Evolutionary conservation across 148 eudicot genomes (phyloP).

Genomic region (Amaranthus palmeri): DNA sequence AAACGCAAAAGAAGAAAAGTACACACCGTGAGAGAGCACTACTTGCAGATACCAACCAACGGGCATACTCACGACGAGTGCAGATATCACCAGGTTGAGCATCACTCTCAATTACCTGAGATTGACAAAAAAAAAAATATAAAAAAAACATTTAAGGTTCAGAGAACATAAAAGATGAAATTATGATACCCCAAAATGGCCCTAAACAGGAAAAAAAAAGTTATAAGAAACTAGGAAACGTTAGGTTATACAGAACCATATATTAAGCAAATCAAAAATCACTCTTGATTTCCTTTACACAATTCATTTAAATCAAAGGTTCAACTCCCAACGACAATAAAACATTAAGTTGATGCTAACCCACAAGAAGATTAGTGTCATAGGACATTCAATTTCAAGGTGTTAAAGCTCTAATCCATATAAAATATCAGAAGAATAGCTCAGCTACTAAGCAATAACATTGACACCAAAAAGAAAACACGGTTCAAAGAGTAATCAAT

Average conservation of each 20-base stretch:
- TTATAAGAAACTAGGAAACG: not conserved
- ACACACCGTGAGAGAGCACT: slow-evolving; percentile 82
- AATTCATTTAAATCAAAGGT: no score
- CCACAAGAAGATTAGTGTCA: slow-evolving; percentile 2
- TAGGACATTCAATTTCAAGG: no score
- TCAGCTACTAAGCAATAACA: no score
- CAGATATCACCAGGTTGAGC: slow-evolving; percentile 87
- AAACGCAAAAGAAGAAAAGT: not conserved
- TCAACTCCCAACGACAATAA: not conserved
- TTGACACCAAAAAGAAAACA: no score
- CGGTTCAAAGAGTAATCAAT: no score
- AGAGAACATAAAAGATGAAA: not conserved
- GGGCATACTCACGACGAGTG: slow-evolving; percentile 96
- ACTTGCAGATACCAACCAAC: slow-evolving; percentile 95
- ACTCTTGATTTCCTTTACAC: not conserved
- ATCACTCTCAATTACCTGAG: slow-evolving; percentile 86
- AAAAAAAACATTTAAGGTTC: no score
- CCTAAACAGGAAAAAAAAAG: not conserved
- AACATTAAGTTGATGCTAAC: not conserved
- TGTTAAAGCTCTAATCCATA: no score
- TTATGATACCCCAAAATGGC: not conserved
- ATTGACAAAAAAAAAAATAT: not conserved
- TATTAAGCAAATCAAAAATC: not conserved
- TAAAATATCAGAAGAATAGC: no score
- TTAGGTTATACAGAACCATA: no score